Evolutionary conservation across 495 filamentous ascomycete species (phyloP).

Genomic region (Delitschia confertaspora): DNA sequence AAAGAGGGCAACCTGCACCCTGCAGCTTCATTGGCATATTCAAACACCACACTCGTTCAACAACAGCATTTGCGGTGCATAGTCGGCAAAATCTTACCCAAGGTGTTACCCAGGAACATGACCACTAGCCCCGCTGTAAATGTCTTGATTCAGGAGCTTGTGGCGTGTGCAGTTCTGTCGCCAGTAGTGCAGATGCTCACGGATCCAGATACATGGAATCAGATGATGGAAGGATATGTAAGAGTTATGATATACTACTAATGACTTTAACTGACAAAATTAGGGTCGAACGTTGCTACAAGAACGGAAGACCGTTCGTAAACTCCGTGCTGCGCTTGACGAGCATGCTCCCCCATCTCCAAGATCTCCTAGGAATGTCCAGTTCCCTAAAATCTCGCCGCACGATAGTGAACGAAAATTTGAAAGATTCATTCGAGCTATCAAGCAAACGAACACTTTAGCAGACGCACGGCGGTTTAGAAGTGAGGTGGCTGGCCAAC

Average conservation of each 20-base stretch:
- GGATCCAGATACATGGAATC: conserved; percentile 96
- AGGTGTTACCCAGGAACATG: conserved; percentile 62
- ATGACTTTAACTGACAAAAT: conserved; percentile 2
- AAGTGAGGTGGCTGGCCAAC: conserved; percentile 84
- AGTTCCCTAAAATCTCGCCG: conserved; percentile 58
- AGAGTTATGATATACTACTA: conserved; percentile 7
- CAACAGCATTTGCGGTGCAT: conserved; percentile 77
- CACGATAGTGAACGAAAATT: conserved; percentile 82
- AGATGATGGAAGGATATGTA: conserved; percentile 77
- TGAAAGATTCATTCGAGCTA: conserved; percentile 86
- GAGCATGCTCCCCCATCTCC: conserved; percentile 84
- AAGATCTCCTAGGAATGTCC: conserved; percentile 50
- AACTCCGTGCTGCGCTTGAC: conserved; percentile 86
- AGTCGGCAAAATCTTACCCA: conserved; percentile 60
- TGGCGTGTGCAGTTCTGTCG: conserved; percentile 65
- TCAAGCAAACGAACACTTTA: conserved; percentile 81
- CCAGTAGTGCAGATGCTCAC: conserved; percentile 62
- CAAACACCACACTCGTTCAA: conserved; percentile 71
- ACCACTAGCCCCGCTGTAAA: conserved; percentile 69
- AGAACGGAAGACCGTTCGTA: conserved; percentile 90
- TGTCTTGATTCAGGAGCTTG: conserved; percentile 74
- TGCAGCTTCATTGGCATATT: conserved; percentile 71
- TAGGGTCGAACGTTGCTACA: conserved; percentile 77
- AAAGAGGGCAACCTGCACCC: conserved; percentile 81
- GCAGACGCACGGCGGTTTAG: conserved; percentile 88